Conservation (phyloP, 2,329 filamentous ascomycete species). For the Juglanconis juglandina region DNA sequence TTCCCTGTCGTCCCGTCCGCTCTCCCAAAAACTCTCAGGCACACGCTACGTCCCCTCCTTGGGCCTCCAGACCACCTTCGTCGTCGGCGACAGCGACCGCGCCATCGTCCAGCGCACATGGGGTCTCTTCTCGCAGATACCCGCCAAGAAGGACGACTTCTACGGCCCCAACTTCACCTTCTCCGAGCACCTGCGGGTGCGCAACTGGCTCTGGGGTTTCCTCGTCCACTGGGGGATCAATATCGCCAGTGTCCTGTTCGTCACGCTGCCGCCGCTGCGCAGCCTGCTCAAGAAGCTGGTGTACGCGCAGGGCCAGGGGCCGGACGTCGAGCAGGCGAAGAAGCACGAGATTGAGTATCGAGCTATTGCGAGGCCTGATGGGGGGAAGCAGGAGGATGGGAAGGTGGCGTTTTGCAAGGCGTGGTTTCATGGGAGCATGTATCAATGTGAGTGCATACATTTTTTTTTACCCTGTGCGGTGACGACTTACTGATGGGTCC, state of each 20-base stretch:
- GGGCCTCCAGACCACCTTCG: slow-evolving; percentile 53
- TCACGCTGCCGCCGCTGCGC: slow-evolving; percentile 43
- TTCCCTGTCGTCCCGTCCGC: slow-evolving; percentile 28
- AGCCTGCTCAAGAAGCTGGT: slow-evolving; percentile 41
- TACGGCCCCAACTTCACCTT: slow-evolving; percentile 64
- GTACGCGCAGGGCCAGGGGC: slow-evolving; percentile 54
- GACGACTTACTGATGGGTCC: slow-evolving; percentile 8
- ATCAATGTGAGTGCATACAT: slow-evolving; percentile 50
- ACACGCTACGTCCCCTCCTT: slow-evolving; percentile 47
- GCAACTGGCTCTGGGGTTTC: slow-evolving; percentile 49
- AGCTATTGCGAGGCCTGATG: slow-evolving; percentile 61
- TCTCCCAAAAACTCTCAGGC: slow-evolving; percentile 48
- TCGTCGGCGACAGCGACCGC: slow-evolving; percentile 47
- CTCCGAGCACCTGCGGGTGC: slow-evolving; percentile 49
- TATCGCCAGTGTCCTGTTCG: slow-evolving; percentile 41
- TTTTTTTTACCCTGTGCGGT: not conserved
- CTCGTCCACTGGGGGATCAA: slow-evolving; percentile 46
- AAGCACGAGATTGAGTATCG: slow-evolving; percentile 62
- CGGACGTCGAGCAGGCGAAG: slow-evolving; percentile 47
- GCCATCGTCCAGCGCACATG: slow-evolving; percentile 59
- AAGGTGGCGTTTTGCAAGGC: slow-evolving; percentile 55
- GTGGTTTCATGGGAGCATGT: slow-evolving; percentile 59
- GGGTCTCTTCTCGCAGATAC: slow-evolving; percentile 52
- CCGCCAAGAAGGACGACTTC: slow-evolving; percentile 40
- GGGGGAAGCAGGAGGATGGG: slow-evolving; percentile 26